These are phyloP conservation scores for Tolypocladium endophyticum DNA, from an alignment of 2,329 filamentous ascomycete genomes.

Conservation along the genomic window DNA sequence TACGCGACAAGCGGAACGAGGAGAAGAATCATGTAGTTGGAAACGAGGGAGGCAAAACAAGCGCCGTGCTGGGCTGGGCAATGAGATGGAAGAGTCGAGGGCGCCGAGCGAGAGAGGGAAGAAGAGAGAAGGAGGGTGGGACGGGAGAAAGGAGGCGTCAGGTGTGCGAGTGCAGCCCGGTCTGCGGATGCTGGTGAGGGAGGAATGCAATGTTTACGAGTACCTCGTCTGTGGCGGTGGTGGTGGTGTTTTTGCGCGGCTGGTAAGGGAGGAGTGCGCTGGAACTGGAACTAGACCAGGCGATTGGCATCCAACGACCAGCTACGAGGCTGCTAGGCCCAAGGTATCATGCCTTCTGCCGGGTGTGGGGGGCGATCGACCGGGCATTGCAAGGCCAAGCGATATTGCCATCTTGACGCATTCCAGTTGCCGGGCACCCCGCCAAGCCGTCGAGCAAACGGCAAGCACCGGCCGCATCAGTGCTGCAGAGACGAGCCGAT, in stretches of 20 bases:
- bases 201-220: constrained; percentile 20
- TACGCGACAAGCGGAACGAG: background rate
- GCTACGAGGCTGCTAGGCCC: background rate
- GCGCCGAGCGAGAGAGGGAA: constrained; percentile 7
- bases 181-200: constrained; percentile 1
- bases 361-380: background rate
- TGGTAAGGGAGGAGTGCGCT: constrained; percentile 11
- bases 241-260: constrained; percentile 10
- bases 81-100: background rate
- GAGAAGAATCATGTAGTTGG: background rate
- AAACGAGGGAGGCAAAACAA: background rate
- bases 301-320: background rate
- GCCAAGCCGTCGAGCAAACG: background rate
- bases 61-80: background rate
- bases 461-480: background rate
- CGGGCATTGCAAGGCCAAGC: background rate
- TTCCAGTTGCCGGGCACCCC: constrained; percentile 11
- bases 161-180: background rate
- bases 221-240: constrained; percentile 5
- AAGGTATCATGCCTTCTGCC: background rate
- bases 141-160: background rate
- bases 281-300: constrained; percentile 4
- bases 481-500: background rate
- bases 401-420: constrained; percentile 12
- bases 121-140: constrained; percentile 3